These are phyloP conservation scores for Ophiostoma tasmaniense DNA, from an alignment of 2,329 filamentous ascomycete genomes.

Conservation along the genomic window DNA sequence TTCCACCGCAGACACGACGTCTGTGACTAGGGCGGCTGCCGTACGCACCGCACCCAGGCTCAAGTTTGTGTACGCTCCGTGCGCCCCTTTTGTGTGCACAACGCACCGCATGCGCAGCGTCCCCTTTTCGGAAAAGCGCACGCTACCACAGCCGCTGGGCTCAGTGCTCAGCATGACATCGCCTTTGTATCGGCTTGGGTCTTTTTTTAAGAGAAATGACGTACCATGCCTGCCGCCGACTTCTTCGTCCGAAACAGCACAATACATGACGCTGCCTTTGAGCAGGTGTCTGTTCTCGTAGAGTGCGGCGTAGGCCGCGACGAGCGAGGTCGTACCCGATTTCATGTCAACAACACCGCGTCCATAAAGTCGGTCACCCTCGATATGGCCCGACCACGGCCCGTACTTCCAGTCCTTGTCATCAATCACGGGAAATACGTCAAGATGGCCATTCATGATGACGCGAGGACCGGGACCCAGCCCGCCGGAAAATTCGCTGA, in stretches of 20 bases:
- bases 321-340: conserved; percentile 15
- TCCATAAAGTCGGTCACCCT: conserved; percentile 14
- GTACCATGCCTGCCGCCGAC: neutral
- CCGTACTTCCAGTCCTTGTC: conserved; percentile 10
- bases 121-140: conserved; percentile 18
- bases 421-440: conserved; percentile 15
- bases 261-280: conserved; percentile 13
- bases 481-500: neutral
- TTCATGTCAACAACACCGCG: conserved; percentile 19
- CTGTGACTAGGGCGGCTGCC: neutral
- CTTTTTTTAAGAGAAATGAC: neutral
- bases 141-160: conserved; percentile 15
- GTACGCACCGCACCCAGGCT: conserved; percentile 14
- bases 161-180: conserved; percentile 18
- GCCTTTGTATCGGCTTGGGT: conserved; percentile 4
- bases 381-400: conserved; percentile 17
- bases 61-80: conserved; percentile 17
- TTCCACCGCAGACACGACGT: neutral
- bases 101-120: conserved; percentile 16
- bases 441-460: neutral
- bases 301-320: conserved; percentile 14
- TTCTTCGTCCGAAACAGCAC: conserved; percentile 9
- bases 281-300: conserved; percentile 7
- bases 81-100: conserved; percentile 9
- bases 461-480: neutral